Base-by-base conservation (phyloP, 768 basidiomycete species). In the Xerocomellus dryophilus region DNA sequence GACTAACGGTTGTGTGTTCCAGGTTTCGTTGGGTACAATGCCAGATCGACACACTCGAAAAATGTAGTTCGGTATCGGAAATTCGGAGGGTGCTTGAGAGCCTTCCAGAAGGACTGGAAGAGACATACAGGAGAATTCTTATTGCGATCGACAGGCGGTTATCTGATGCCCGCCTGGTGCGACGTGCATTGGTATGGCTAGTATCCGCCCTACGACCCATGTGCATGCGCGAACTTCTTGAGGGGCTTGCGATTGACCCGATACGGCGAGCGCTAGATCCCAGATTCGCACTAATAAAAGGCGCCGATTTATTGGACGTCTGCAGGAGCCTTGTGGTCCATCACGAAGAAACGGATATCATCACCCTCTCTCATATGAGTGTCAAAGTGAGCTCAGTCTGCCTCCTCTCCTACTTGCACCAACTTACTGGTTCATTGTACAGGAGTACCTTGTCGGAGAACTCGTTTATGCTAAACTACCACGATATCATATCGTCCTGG, bases 51-150 rank as follows among this genome's bases (percentile, higher is more conserved):
- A 38, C 36, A 3, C 17, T 38, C 36, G n/a, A 38, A 34, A 23
- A 27, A 5, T 53, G 53, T 46, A 15, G 10, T 7, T 41, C 44
- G 0, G 15, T 14, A 23, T 15, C 12, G 2, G 40, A 46, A 10
- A 47, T 61, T 34, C 23, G 40, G 7, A 20, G 3, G 5, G 49
- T 44, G 12, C 51, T 58, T 2, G 14, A 53, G 14, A 42, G 43
- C 27, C 62, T 58, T 34, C 32, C 32, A 34, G 32, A 34, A 34
- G 32, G 32, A 34, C 32, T 34, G 32, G 53, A 63, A 23, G 61
- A 63, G 27, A 63, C 61, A 2, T 60, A 60, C n/a, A 45, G 56
- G n/a, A 51, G 61, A 7, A 62, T 63, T 40, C 49, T 62, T 6
- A 9, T 27, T 2, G 27, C 31, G 2, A 53, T 63, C 1, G 38